These are phyloP conservation scores for Waitea zeae DNA, from an alignment of 1,284 basidiomycete species.

Conservation along the genomic window DNA sequence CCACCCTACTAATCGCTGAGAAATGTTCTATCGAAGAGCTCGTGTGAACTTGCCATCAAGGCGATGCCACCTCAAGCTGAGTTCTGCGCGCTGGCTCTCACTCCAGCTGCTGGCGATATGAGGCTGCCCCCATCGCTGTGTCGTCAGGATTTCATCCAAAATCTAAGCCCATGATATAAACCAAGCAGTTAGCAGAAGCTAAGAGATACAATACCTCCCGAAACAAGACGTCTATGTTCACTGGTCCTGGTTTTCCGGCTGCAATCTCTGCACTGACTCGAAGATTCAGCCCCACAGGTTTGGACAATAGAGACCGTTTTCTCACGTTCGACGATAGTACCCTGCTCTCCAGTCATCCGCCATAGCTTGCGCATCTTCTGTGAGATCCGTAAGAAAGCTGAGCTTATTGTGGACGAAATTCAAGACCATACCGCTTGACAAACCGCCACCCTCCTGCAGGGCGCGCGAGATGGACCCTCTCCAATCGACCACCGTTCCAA, in stretches of 20 bases:
- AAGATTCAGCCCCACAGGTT: too few relatives aligned
- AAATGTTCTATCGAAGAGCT: not conserved
- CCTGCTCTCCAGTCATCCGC: slow-evolving; percentile 37
- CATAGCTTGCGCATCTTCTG: slow-evolving; percentile 29
- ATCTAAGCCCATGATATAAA: slow-evolving; percentile 18
- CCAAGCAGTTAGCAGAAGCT: not conserved
- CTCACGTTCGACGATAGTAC: too few relatives aligned
- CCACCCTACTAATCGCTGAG: slow-evolving; percentile 24
- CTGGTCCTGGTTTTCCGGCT: too few relatives aligned
- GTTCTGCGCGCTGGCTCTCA: slow-evolving; percentile 20
- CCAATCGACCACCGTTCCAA: slow-evolving; percentile 52
- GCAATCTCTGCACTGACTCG: too few relatives aligned
- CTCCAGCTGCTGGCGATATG: slow-evolving; percentile 23
- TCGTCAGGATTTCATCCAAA: slow-evolving; percentile 31
- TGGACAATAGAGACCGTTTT: too few relatives aligned
- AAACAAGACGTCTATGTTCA: slow-evolving; percentile 37
- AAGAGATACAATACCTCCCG: slow-evolving; percentile 20
- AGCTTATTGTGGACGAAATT: slow-evolving; percentile 1
- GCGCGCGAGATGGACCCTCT: slow-evolving; percentile 25
- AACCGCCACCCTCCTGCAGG: slow-evolving; percentile 17
- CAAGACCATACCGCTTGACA: slow-evolving; percentile 9
- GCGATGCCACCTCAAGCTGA: slow-evolving; percentile 38
- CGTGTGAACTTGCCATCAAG: slow-evolving; percentile 21
- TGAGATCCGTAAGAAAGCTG: not conserved
- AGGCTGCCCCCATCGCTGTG: slow-evolving; percentile 28